Percentiles rank a stretch among this genome's conserved stretches.
Evolutionary conservation across 2,329 filamentous ascomycete species (phyloP).

Genomic region (Diaporthe caulivora): DNA sequence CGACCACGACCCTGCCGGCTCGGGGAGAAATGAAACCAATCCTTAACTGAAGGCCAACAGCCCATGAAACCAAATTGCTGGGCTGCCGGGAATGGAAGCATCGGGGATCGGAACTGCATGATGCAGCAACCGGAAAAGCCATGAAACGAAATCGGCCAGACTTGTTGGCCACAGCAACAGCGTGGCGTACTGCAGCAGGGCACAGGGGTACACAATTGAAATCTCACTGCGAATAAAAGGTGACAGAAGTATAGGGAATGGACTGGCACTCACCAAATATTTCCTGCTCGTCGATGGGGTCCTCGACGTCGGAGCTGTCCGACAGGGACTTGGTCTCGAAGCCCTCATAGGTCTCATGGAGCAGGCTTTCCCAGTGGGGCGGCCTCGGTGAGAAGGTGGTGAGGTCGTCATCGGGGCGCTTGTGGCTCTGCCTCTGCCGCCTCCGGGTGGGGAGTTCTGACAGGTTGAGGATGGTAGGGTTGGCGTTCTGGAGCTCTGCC

Average conservation of each 20-base stretch:
- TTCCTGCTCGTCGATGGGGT: constrained; percentile 96
- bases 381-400: constrained; percentile 58
- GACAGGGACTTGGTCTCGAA: constrained; percentile 44
- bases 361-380: constrained; percentile 35
- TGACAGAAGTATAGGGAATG: neutral
- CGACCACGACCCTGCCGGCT: constrained; percentile 9
- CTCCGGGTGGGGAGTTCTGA: constrained; percentile 89
- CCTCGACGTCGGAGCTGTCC: constrained; percentile 70
- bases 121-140: constrained; percentile 25
- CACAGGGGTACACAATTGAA: neutral
- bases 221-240: neutral
- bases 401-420: constrained; percentile 61
- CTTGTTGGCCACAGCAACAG: constrained; percentile 7
- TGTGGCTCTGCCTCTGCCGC: constrained; percentile 62
- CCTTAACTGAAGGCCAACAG: constrained; percentile 1
- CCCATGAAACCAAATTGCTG: constrained; percentile 23
- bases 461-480: constrained; percentile 90
- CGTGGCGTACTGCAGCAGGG: neutral
- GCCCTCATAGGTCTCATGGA: constrained; percentile 51
- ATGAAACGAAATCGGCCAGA: constrained; percentile 15
- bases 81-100: constrained; percentile 2
- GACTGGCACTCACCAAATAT: constrained; percentile 82
- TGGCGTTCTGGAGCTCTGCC: constrained; percentile 77
- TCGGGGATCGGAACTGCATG: neutral
- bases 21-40: constrained; percentile 24